These are phyloP conservation scores for Umbelopsis sp. DNA, from an alignment of 192 early-diverging fungal genomes.

Conservation along the genomic window DNA sequence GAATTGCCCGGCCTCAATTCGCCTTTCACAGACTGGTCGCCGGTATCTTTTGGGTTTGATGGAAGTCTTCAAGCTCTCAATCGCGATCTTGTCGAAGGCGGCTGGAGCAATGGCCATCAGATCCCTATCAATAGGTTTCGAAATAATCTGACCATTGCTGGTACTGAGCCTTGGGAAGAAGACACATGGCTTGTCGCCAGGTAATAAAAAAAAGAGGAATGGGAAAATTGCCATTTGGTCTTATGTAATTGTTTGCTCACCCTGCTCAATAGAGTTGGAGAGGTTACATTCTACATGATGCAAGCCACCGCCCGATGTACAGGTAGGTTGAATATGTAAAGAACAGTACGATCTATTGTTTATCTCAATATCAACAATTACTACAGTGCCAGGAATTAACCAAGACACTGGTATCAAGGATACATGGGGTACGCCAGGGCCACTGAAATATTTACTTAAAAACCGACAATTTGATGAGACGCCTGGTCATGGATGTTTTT, in stretches of 20 bases:
- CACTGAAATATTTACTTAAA: constrained; percentile 5
- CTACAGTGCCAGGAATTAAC: constrained; percentile 34
- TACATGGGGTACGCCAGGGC: constrained; percentile 20
- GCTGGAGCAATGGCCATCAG: constrained; percentile 23
- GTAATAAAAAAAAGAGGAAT: constrained; percentile 5
- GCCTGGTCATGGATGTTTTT: constrained; percentile 28
- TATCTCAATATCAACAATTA: not conserved
- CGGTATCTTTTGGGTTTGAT: constrained; percentile 32
- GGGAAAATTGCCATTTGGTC: not conserved
- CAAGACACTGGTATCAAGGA: constrained; percentile 40
- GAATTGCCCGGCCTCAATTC: constrained; percentile 28
- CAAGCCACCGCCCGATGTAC: constrained; percentile 31
- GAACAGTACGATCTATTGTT: not conserved
- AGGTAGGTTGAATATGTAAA: not conserved
- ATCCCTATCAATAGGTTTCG: constrained; percentile 34
- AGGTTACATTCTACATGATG: constrained; percentile 32
- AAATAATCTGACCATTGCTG: constrained; percentile 32
- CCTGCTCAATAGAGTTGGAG: constrained; percentile 27
- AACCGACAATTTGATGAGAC: constrained; percentile 22
- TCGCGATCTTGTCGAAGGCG: not conserved
- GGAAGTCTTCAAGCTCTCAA: constrained; percentile 29
- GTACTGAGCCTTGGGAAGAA: constrained; percentile 37
- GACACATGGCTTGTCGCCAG: constrained; percentile 37
- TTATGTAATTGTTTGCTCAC: not conserved
- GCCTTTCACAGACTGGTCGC: constrained; percentile 35